These are phyloP conservation scores for Fusarium udum DNA, from an alignment of 2,329 filamentous ascomycete genomes.

Conservation along the genomic window DNA sequence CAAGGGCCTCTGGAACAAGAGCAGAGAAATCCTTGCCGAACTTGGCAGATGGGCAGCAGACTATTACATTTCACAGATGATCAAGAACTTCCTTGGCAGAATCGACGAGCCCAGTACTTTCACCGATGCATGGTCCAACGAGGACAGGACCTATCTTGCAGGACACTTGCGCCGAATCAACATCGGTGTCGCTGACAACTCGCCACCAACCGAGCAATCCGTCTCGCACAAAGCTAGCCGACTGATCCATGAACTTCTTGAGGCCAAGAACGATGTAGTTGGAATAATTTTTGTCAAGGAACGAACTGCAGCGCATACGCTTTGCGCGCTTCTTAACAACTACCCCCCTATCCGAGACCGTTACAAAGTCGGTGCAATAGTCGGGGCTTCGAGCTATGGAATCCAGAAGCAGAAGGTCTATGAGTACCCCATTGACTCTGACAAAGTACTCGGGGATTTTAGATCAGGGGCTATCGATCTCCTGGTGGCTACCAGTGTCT, in stretches of 20 bases:
- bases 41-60: slow-evolving; percentile 77
- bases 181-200: slow-evolving; percentile 1
- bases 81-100: slow-evolving; percentile 48
- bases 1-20: slow-evolving; percentile 61
- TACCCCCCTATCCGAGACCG: slow-evolving; percentile 58
- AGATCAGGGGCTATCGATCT: slow-evolving; percentile 64
- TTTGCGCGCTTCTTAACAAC: slow-evolving; percentile 65
- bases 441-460: slow-evolving; percentile 58
- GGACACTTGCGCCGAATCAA: slow-evolving; percentile 54
- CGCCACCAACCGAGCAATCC: slow-evolving; percentile 30
- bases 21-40: slow-evolving; percentile 60
- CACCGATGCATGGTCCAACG: slow-evolving; percentile 55
- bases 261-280: slow-evolving; percentile 53
- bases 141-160: slow-evolving; percentile 66
- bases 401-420: slow-evolving; percentile 53
- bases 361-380: slow-evolving; percentile 63
- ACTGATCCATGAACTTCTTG: slow-evolving; percentile 63
- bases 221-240: slow-evolving; percentile 67
- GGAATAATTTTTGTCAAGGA: slow-evolving; percentile 76
- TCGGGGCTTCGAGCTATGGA: slow-evolving; percentile 59
- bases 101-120: slow-evolving; percentile 32
- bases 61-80: slow-evolving; percentile 66
- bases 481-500: slow-evolving; percentile 69
- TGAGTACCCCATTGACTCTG: slow-evolving; percentile 47
- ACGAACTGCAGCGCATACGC: slow-evolving; percentile 66